These are phyloP conservation scores for Aspergillus clavatus DNA, from an alignment of 2,329 filamentous ascomycete genomes.

Conservation along the genomic window DNA sequence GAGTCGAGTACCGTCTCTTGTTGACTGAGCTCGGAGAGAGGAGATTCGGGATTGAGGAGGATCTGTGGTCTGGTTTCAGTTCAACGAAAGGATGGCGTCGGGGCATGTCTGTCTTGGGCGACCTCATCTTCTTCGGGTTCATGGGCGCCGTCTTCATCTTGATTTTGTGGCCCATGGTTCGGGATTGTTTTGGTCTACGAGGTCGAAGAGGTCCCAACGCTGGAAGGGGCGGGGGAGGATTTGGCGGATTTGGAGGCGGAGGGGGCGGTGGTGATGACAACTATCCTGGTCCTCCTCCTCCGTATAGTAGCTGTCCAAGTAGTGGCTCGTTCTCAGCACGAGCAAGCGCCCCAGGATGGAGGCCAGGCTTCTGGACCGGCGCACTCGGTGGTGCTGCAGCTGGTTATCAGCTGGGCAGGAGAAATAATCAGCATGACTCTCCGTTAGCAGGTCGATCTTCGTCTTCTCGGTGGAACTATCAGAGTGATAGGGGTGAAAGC, in stretches of 20 bases:
- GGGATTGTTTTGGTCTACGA: slow-evolving; percentile 21
- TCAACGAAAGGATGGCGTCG: slow-evolving; percentile 3
- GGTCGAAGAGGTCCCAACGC: slow-evolving; percentile 14
- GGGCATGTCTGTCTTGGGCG: slow-evolving; percentile 15
- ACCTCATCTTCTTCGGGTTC: slow-evolving; percentile 33
- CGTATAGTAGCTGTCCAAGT: slow-evolving; percentile 33
- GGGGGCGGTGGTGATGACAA: slow-evolving; percentile 31
- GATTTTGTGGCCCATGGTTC: slow-evolving; percentile 23
- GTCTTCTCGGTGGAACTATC: slow-evolving; percentile 11
- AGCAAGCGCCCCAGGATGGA: slow-evolving; percentile 31
- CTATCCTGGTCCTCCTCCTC: slow-evolving; percentile 36
- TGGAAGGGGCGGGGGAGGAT: slow-evolving; percentile 21
- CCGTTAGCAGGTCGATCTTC: slow-evolving; percentile 14
- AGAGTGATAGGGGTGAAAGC: slow-evolving; percentile 29
- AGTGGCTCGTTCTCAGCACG: slow-evolving; percentile 15
- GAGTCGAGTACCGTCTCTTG: slow-evolving; percentile 78
- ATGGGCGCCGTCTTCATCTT: slow-evolving; percentile 25
- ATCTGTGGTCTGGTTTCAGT: slow-evolving; percentile 17
- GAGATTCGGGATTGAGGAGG: slow-evolving; percentile 55
- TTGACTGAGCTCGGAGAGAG: slow-evolving; percentile 72
- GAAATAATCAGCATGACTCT: slow-evolving; percentile 13
- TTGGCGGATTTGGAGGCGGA: slow-evolving; percentile 31
- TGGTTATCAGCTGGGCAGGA: slow-evolving; percentile 40
- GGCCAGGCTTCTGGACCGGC: slow-evolving; percentile 47
- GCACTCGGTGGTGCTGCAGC: slow-evolving; percentile 39